These are phyloP conservation scores for Leucaena leucocephala DNA, from an alignment of 306 rosid genomes.

Conservation along the genomic window DNA sequence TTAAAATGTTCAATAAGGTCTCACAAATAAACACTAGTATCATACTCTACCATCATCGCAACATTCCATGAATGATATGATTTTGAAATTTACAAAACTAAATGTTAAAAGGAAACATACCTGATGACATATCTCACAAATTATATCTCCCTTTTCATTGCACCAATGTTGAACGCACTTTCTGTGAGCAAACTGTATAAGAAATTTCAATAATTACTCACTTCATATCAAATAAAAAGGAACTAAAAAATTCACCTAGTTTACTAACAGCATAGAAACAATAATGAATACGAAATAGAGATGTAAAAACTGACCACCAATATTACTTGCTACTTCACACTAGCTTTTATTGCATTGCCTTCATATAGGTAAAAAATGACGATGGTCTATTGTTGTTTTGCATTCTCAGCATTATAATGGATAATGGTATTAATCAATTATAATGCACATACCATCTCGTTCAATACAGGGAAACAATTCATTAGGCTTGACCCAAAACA, in stretches of 20 bases:
- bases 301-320: background rate
- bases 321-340: conserved; percentile 11
- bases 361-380: background rate
- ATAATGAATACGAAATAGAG: background rate
- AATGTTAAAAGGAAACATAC: conserved; percentile 38
- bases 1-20: background rate
- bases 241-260: background rate
- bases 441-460: background rate
- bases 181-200: conserved; percentile 79
- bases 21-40: background rate
- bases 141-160: conserved; percentile 87
- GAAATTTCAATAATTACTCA: background rate
- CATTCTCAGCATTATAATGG: background rate
- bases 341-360: background rate
- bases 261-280: background rate
- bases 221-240: background rate
- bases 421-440: background rate
- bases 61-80: background rate
- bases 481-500: background rate
- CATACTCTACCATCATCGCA: background rate
- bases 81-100: background rate
- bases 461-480: background rate
- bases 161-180: conserved; percentile 96
- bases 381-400: background rate
- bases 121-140: conserved; percentile 87